Conservation (phyloP, 2,329 filamentous ascomycete genomes). For the Cladosporium sphaerospermum region DNA sequence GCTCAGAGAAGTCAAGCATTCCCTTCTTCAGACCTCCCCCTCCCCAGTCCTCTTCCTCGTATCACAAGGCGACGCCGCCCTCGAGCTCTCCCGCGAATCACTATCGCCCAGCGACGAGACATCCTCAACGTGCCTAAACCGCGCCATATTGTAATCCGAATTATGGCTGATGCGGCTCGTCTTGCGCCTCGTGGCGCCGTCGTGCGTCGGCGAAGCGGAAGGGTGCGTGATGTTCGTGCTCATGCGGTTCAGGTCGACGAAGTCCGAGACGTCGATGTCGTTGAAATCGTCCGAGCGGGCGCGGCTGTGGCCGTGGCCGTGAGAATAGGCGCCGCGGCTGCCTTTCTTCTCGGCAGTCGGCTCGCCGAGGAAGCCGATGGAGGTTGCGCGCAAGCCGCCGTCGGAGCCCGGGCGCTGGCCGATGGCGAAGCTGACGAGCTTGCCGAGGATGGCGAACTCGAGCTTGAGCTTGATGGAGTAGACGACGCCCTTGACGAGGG, state of each 20-base stretch:
- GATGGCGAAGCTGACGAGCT: constrained; percentile 25
- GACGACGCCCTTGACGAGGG: constrained; percentile 33
- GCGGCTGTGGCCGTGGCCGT: neutral
- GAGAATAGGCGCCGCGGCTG: neutral
- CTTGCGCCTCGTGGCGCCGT: constrained; percentile 1
- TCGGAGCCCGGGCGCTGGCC: constrained; percentile 13
- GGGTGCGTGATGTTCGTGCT: constrained; percentile 18
- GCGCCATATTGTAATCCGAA: constrained; percentile 15
- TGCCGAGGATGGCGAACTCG: constrained; percentile 28
- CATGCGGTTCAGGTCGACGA: constrained; percentile 17
- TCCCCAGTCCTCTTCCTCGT: neutral
- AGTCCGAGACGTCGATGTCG: constrained; percentile 15
- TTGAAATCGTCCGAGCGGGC: constrained; percentile 10
- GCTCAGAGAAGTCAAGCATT: no score
- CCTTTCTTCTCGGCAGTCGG: neutral
- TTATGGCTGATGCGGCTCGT: constrained; percentile 7
- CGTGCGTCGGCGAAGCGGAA: constrained; percentile 4
- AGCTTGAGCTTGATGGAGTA: constrained; percentile 32
- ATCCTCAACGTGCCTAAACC: constrained; percentile 18
- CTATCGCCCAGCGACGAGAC: constrained; percentile 13
- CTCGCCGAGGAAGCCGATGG: constrained; percentile 15
- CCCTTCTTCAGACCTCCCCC: constrained; percentile 1
- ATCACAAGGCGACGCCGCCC: constrained; percentile 7
- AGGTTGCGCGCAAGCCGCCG: constrained; percentile 12
- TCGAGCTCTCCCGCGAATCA: constrained; percentile 1